Evolutionary conservation across 148 eudicot genomes (phyloP).

Genomic region (Silene uniflora): DNA sequence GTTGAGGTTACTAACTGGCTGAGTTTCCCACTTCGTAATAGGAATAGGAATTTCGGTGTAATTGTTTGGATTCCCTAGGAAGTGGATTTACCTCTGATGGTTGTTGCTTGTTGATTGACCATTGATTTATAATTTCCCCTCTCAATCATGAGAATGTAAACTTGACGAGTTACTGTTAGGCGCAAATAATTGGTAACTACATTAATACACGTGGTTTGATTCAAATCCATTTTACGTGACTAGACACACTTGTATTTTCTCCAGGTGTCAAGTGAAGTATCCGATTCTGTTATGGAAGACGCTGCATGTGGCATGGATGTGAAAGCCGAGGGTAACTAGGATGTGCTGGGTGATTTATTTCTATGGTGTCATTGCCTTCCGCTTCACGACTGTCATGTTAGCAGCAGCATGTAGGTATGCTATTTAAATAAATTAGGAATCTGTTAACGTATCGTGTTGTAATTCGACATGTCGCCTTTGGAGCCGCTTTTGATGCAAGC

Average conservation of each 20-base stretch:
- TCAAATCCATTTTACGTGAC: neutral
- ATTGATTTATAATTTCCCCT: no score
- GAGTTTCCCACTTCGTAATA: neutral
- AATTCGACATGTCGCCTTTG: neutral
- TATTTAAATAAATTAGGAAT: neutral
- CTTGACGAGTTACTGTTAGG: no score
- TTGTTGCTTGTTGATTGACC: no score
- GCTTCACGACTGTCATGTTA: neutral
- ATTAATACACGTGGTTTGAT: neutral
- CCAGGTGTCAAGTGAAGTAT: neutral
- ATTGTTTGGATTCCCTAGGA: no score
- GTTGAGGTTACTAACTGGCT: neutral
- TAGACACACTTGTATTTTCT: neutral
- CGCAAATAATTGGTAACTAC: no score
- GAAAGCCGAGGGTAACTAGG: neutral
- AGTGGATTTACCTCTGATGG: no score
- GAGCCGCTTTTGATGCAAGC: constrained; percentile 6
- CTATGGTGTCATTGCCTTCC: neutral
- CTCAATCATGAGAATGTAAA: no score
- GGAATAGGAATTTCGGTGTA: no score
- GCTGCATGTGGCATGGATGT: neutral
- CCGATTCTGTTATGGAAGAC: neutral
- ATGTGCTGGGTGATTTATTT: neutral
- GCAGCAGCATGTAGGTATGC: neutral
- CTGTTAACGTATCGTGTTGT: neutral